Conservation (phyloP, 257 asterid genomes). For the Craterostigma plantagineum region DNA sequence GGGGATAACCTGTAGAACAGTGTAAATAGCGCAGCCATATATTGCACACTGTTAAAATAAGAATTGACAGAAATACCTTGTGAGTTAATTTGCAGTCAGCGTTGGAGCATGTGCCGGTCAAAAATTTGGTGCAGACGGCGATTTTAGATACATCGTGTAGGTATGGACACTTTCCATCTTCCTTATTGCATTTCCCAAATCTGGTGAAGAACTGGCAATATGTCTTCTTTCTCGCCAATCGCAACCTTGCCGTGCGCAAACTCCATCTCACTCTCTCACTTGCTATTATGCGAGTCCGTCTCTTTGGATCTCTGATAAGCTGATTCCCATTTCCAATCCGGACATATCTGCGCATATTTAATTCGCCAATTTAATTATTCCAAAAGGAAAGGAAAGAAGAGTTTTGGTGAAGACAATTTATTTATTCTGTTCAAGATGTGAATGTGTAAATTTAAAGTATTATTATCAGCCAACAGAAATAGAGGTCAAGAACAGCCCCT, state of each 20-base stretch:
- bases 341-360: conserved; percentile 45
- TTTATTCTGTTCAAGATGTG: no score
- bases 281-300: conserved; percentile 66
- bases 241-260: conserved; percentile 76
- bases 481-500: conserved; percentile 3
- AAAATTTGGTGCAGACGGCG: conserved; percentile 87
- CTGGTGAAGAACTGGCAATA: conserved; percentile 89
- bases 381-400: not conserved
- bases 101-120: conserved; percentile 57
- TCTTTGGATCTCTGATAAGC: conserved; percentile 89
- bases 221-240: conserved; percentile 66
- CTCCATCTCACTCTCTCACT: conserved; percentile 93
- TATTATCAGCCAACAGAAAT: not conserved
- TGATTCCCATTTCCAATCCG: conserved; percentile 85
- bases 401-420: not conserved
- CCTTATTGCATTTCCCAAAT: conserved; percentile 89
- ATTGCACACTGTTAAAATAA: no score
- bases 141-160: conserved; percentile 78
- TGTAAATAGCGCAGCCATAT: not conserved
- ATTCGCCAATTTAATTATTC: conserved; percentile 10
- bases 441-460: no score
- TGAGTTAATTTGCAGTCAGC: conserved; percentile 75
- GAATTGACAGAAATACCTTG: conserved; percentile 26
- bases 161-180: conserved; percentile 70
- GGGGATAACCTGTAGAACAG: conserved; percentile 54